Base-by-base conservation (phyloP, 2,329 filamentous ascomycete genomes). In the Pochonia chlamydosporia region DNA sequence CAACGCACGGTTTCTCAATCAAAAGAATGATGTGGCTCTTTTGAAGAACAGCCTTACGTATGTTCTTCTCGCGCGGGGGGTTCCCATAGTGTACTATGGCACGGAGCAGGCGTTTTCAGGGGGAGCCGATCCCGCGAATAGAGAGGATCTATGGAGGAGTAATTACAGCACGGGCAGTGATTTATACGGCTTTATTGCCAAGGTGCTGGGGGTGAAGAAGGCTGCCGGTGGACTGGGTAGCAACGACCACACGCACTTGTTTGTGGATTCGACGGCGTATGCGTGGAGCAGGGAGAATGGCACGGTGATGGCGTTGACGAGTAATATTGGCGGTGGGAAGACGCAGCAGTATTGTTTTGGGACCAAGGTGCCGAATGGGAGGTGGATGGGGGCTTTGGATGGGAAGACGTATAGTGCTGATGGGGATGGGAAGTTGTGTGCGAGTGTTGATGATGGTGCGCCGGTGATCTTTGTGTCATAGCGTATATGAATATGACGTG, bases 41-140 rank as follows among this genome's bases (percentile, higher is more conserved):
- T 74, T 80, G 40, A 78, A 79, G 60, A 85, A 85, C 54, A 71
- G 77, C 5, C 68, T 85, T 35, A 71, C 79, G 0, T 84, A 79
- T 56, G 77, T 75, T n/a, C 72, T 85, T 25, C 72, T 85, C 16
- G 68, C 68, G 3, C 71, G 82, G 46, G 82, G 82, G 18, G 78
- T 85, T 33, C 81, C 81, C 1, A 79, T 84, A 47, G 70, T 85
- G 28, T 86, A 85, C 62, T 75, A 83, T 54, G 82, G 82, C 24
- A 78, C 82, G 51, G 82, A 85, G 62, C 82, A 85, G 56, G 78
- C 75, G 50, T 81, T 74, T 58, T 59, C 67, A 2, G 70, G 68
- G n/a, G 68, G 61, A 31, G 64, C 63, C 40, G 77, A 77, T 8
- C 64, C 71, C 0, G 71, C 69, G 43, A 75, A 76, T 55, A 75